Percentiles rank a stretch among this genome's conserved stretches.
These are phyloP conservation scores for Cordyceps sp. DNA, from an alignment of 2,329 filamentous ascomycete genomes.

Conservation along the genomic window DNA sequence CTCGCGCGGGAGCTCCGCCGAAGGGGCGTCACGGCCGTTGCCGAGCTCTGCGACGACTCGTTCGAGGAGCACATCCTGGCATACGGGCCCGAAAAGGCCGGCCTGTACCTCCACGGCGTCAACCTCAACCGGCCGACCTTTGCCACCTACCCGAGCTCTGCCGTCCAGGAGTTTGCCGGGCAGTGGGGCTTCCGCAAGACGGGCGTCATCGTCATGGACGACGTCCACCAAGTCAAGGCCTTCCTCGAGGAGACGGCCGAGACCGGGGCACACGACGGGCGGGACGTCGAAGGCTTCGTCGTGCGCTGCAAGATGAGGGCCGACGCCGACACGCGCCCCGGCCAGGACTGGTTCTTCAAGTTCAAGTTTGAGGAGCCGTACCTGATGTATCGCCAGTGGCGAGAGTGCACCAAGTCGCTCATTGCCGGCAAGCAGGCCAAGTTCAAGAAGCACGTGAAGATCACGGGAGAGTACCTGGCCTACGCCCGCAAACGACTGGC, in stretches of 20 bases:
- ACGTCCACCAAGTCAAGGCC: conserved; percentile 53
- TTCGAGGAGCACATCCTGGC: conserved; percentile 96
- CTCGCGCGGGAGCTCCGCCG: conserved; percentile 58
- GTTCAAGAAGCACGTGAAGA: conserved; percentile 72
- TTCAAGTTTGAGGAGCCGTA: conserved; percentile 99
- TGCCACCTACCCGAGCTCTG: conserved; percentile 62
- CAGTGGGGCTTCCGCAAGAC: conserved; percentile 90
- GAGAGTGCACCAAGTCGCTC: conserved; percentile 84
- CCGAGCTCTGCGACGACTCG: conserved; percentile 85
- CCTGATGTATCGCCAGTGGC: conserved; percentile 96
- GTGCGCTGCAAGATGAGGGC: conserved; percentile 64
- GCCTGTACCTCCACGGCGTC: conserved; percentile 88
- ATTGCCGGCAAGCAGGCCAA: conserved; percentile 60
- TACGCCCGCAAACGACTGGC: conserved; percentile 64
- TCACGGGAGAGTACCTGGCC: conserved; percentile 79
- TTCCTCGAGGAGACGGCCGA: conserved; percentile 79
- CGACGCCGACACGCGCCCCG: conserved; percentile 34
- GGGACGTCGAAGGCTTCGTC: conserved; percentile 93
- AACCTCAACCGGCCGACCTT: conserved; percentile 93
- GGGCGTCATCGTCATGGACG: conserved; percentile 60
- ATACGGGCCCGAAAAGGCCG: conserved; percentile 67
- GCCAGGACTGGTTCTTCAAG: conserved; percentile 98
- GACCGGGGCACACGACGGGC: conserved; percentile 75
- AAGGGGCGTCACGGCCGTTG: conserved; percentile 86
- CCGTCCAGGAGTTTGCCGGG: conserved; percentile 82